Base-by-base conservation (phyloP, 108 stramenopile genomes). In the Schizochytrium sp. region DNA sequence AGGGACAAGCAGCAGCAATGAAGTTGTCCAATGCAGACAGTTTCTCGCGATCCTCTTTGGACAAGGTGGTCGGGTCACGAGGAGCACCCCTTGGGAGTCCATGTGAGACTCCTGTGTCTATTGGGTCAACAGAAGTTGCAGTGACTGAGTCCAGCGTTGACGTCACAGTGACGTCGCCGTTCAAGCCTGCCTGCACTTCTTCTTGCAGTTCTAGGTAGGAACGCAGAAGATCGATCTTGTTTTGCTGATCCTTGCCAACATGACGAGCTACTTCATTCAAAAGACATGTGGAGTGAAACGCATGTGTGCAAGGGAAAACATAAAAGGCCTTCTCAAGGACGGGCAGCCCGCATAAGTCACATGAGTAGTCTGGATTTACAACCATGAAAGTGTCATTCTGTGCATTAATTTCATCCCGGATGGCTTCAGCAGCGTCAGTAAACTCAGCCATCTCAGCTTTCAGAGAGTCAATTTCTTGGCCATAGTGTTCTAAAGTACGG, bases 301-400 rank as follows among this genome's bases (percentile, higher is more conserved):
- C 47, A 53, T 83, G 76, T 40, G 76, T 83, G 76, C 76, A 83
- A 1, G 76, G 76, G 3, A 83, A 83, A 49, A 83, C 4, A 42
- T 83, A 83, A 83, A 83, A 83, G 47, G 76, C 50, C 5, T 40
- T 47, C 76, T 83, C 76, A 8, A 55, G 50, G 10, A 83, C 76
- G 5, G 53, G 76, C 76, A 83, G 49, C 1, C 76, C 76, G 47
- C 76, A 83, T n/a, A 83, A 53, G 28, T 83, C 76, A 28, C 76
- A 83, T 8, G 47, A 55, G 76, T 83, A 83, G 28, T 83, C 76
- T 10, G 76, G 53, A 28, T 83, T 83, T 0, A 83, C 76, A 42
- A 83, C 53, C 76, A 83, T 83, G 28, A 83, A 83, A 38, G 47
- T 83, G 28, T 83, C 76, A 28, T 83, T 83, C 2, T 83, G 76